Percentiles rank a stretch among this genome's conserved stretches.
These are phyloP conservation scores for Colletotrichum cuscutae DNA, from an alignment of 2,329 filamentous ascomycete genomes.

Conservation along the genomic window DNA sequence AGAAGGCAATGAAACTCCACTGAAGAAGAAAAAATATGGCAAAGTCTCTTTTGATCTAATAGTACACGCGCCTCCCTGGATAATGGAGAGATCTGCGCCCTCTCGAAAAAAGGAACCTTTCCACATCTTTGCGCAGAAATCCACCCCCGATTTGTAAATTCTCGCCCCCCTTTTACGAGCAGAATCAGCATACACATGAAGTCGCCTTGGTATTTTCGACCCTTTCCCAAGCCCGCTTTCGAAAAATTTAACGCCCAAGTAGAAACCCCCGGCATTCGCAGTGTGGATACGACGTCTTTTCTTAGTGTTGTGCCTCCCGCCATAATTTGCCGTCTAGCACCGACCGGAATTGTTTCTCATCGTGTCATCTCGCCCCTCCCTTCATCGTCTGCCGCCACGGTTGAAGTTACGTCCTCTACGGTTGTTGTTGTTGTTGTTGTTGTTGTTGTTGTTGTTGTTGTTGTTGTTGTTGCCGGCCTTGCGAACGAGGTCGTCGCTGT, in stretches of 20 bases:
- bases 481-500: constrained; percentile 60
- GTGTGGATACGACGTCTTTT: not conserved
- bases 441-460: not conserved
- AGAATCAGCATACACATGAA: not conserved
- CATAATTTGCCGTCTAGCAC: not conserved
- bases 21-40: not conserved
- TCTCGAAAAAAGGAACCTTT: not conserved
- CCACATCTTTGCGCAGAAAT: not conserved
- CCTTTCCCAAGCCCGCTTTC: not conserved
- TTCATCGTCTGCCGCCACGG: constrained; percentile 5
- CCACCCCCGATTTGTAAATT: not conserved
- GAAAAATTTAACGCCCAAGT: not conserved
- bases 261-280: not conserved
- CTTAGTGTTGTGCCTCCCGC: not conserved
- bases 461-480: not conserved
- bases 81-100: not conserved
- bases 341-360: not conserved
- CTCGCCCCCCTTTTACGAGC: too few relatives aligned
- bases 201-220: not conserved
- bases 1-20: not conserved
- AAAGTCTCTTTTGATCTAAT: not conserved
- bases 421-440: too few relatives aligned
- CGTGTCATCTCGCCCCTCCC: not conserved
- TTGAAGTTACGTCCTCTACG: constrained; percentile 39
- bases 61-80: not conserved